Percentiles rank a stretch among this genome's conserved stretches.
phyloP scores from a whole-genome alignment of 257 asterid species.

The Schizonepeta tenuifolia region DNA sequence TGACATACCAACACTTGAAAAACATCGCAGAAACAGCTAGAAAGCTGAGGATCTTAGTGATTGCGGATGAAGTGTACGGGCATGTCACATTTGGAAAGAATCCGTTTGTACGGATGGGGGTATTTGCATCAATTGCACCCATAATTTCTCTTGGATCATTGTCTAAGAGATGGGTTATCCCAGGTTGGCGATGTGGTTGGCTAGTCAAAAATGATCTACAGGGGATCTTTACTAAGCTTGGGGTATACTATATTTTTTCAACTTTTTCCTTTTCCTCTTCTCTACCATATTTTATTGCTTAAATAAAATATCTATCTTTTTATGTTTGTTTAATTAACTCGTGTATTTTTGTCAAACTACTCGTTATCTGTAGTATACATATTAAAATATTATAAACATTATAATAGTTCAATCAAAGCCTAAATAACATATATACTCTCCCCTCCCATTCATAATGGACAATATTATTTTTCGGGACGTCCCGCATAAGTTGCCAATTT shows the following conservation, averaged over 20 bases:
- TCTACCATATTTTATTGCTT: not conserved
- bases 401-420: no score
- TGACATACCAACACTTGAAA: slow-evolving; percentile 65
- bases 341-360: no score
- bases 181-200: slow-evolving; percentile 95
- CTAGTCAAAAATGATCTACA: slow-evolving; percentile 64
- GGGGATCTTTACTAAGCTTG: slow-evolving; percentile 59
- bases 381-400: no score
- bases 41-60: slow-evolving; percentile 79
- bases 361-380: no score
- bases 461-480: no score
- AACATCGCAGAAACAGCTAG: slow-evolving; percentile 87
- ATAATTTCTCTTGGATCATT: slow-evolving; percentile 74
- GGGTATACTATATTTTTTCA: slow-evolving; percentile 46
- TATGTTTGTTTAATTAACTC: no score
- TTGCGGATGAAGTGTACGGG: slow-evolving; percentile 81
- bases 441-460: no score
- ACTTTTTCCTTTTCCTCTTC: not conserved
- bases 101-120: slow-evolving; percentile 83
- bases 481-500: no score
- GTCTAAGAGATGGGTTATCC: slow-evolving; percentile 86
- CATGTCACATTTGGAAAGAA: slow-evolving; percentile 70
- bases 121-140: slow-evolving; percentile 72
- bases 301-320: no score
- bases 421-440: no score